Evolutionary conservation across 352 stramenopile species (phyloP).

Genomic region (Pythium periplocum): DNA sequence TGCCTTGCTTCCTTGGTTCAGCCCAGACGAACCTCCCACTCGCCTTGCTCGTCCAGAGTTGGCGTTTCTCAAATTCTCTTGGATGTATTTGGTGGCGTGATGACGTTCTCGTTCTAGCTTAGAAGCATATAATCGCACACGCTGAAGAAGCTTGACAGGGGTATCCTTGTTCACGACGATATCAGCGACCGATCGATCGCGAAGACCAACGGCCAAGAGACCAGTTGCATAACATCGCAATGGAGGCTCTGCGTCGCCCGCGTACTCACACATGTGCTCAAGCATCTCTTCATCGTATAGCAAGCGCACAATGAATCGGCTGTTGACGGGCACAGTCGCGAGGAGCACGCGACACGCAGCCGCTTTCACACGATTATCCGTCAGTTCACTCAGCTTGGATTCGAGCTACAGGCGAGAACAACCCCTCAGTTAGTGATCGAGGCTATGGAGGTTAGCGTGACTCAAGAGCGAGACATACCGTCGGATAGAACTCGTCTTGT

Average conservation of each 20-base stretch:
- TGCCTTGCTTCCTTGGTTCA: not conserved
- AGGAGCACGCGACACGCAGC: slow-evolving; percentile 66
- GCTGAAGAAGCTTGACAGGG: slow-evolving; percentile 62
- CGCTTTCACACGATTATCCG: slow-evolving; percentile 51
- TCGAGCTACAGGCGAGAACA: slow-evolving; percentile 31
- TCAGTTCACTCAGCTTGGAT: slow-evolving; percentile 56
- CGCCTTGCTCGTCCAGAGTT: slow-evolving; percentile 25
- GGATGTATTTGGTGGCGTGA: slow-evolving; percentile 74
- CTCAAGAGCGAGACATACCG: slow-evolving; percentile 30
- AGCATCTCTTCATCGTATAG: slow-evolving; percentile 80
- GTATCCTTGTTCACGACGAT: slow-evolving; percentile 82
- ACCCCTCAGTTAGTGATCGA: not conserved
- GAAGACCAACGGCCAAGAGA: slow-evolving; percentile 62
- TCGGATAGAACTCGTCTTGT: slow-evolving; percentile 78
- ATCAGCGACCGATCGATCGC: slow-evolving; percentile 77
- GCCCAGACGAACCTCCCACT: slow-evolving; percentile 1
- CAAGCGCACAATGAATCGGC: slow-evolving; percentile 61
- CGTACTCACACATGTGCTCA: slow-evolving; percentile 65
- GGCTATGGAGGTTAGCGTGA: too few relatives aligned
- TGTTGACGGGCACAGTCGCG: slow-evolving; percentile 72
- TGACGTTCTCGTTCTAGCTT: slow-evolving; percentile 68
- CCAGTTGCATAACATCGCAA: slow-evolving; percentile 76
- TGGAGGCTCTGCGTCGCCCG: slow-evolving; percentile 40
- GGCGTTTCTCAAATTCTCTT: slow-evolving; percentile 45
- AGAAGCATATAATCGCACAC: slow-evolving; percentile 66